Evolutionary conservation across 371 early-diverging fungal genomes (phyloP), one percentile per base, ranked within the genome.

Genomic region (Parasitella parasitica): DNA sequence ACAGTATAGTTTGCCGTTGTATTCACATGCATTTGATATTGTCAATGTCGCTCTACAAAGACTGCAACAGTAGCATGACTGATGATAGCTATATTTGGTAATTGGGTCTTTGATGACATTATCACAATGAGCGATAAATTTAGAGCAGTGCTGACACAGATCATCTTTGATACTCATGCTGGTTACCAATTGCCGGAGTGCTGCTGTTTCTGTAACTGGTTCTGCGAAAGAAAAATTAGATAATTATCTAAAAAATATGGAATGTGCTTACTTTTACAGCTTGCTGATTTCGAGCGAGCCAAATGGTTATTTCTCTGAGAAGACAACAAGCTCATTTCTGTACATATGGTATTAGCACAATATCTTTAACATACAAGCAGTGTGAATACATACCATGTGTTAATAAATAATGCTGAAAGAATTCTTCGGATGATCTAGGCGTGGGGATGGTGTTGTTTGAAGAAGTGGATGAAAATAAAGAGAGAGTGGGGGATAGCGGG

Each of bases 1-100:
- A 64, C 94, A 93, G 30, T 90, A 86, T 28, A 91, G 69, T 24
- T 76, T 72, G 18, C 87, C 85, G 38, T 85, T 81, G 57, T 86
- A 75, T 52, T 89, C 84, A 68, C 18, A 43, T 11, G 43, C 18
- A 22, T 22, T 22, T 1, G 18, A 43, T 7, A 8, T 22, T 6
- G 43, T 20, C 12, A 43, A 20, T 52, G 50, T 15, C 0, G 28
- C 28, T 50, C 50, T n/a, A 50, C 50, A 50, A n/a, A 28, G 50
- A 28, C 28, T 28, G 7, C 30, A 50, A 4, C 50, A 50, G 13
- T 50, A 28, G 15, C 43, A 43, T 43, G 43, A 9, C 20, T 43
- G 43, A 7, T 43, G 43, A 43, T 43, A 43, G 22, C 43, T 43
- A 11, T 43, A 43, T 22, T 43, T 18, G 11, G 22, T 20, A 20